phyloP scores from a whole-genome alignment of 2,329 filamentous ascomycete species.

The Escovopsis sp. region DNA sequence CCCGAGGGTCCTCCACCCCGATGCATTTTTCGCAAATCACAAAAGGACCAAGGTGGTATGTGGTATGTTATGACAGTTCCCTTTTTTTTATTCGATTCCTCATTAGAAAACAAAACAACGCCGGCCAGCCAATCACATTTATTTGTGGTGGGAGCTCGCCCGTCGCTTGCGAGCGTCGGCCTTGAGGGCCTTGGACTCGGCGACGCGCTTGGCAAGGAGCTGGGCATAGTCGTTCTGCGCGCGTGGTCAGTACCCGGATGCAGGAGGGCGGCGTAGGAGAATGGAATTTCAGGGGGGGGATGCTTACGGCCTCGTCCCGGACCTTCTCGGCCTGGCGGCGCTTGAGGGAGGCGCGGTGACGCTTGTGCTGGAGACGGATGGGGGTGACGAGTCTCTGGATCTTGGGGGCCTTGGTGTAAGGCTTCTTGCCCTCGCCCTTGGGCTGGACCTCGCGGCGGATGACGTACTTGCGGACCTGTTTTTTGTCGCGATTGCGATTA shows the following conservation, averaged over 20 bases:
- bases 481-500: slow-evolving; percentile 26
- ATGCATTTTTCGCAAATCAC: slow-evolving; percentile 23
- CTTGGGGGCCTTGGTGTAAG: slow-evolving; percentile 99
- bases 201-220: slow-evolving; percentile 91
- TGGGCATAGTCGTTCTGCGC: slow-evolving; percentile 87
- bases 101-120: slow-evolving; percentile 13
- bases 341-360: slow-evolving; percentile 95
- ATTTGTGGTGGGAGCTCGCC: slow-evolving; percentile 89
- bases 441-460: slow-evolving; percentile 96
- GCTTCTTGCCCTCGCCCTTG: slow-evolving; percentile 92
- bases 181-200: slow-evolving; percentile 90
- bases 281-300: not conserved
- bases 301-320: slow-evolving; percentile 95
- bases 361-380: slow-evolving; percentile 99
- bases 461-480: slow-evolving; percentile 94
- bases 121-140: slow-evolving; percentile 25
- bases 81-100: slow-evolving; percentile 17
- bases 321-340: slow-evolving; percentile 90
- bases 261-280: not conserved
- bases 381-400: slow-evolving; percentile 99
- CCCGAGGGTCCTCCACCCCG: slow-evolving; percentile 24
- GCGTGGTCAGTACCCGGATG: not conserved
- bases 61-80: slow-evolving; percentile 8
- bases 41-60: slow-evolving; percentile 21
- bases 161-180: slow-evolving; percentile 91